Evolutionary conservation across 306 rosid genomes (phyloP).

Genomic region (Malus sylvestris): DNA sequence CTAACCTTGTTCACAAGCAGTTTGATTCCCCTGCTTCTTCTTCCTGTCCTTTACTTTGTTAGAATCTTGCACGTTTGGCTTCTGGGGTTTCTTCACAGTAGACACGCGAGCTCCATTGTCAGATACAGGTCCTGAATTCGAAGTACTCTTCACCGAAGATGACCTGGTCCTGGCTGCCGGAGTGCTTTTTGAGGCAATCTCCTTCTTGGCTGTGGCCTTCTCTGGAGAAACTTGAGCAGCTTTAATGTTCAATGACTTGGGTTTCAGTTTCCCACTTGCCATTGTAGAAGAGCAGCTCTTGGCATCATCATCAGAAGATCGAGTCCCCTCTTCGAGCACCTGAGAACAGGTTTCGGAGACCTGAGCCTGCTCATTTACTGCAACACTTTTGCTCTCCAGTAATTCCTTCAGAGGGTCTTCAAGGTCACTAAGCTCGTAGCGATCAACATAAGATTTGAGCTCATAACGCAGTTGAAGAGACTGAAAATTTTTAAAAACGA

Average conservation of each 20-base stretch:
- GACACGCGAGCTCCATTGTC: conserved; percentile 26
- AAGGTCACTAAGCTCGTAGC: conserved; percentile 43
- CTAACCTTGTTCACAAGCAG: conserved; percentile 39
- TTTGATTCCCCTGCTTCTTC: conserved; percentile 40
- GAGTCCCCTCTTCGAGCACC: conserved; percentile 52
- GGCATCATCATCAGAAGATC: conserved; percentile 69
- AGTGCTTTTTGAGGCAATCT: conserved; percentile 25
- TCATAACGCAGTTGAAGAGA: conserved; percentile 70
- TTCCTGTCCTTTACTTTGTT: conserved; percentile 33
- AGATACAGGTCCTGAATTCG: conserved; percentile 35
- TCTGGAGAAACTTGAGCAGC: conserved; percentile 36
- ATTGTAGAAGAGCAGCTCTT: conserved; percentile 44
- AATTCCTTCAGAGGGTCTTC: conserved; percentile 51
- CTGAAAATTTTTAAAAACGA: conserved; percentile 14
- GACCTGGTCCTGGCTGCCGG: conserved; percentile 34
- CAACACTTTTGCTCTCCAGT: conserved; percentile 37
- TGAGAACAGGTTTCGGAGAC: conserved; percentile 59
- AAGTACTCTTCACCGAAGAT: conserved; percentile 28
- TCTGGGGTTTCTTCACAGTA: conserved; percentile 39
- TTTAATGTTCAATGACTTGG: conserved; percentile 43
- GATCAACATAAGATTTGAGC: conserved; percentile 45
- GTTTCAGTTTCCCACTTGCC: conserved; percentile 41
- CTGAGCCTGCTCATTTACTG: conserved; percentile 49
- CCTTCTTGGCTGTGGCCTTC: conserved; percentile 36
- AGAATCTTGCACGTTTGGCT: conserved; percentile 36